A percentile compares a stretch with the other conserved stretches of the same genome.
These are phyloP conservation scores for Solanum tarijense DNA, from an alignment of 257 asterid species.

Conservation along the genomic window DNA sequence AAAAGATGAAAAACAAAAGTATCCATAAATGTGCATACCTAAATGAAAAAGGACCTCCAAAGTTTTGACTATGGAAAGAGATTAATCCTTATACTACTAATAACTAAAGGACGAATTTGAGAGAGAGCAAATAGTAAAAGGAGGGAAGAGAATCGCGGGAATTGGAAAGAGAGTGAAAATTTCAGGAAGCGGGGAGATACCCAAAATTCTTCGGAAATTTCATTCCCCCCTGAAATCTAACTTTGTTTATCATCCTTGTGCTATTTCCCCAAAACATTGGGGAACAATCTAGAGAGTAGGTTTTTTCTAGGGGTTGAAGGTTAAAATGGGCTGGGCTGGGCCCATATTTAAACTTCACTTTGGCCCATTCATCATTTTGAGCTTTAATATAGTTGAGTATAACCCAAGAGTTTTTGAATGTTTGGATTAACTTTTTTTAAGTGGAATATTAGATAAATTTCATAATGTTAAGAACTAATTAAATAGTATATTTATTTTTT, in stretches of 20 bases:
- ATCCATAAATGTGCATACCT: not conserved
- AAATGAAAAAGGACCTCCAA: not conserved
- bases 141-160: conserved; percentile 8
- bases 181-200: not conserved
- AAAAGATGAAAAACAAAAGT: not conserved
- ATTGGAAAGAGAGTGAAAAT: not conserved
- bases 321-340: not conserved
- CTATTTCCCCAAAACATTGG: not conserved
- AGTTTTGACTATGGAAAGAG: not conserved
- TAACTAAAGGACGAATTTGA: not conserved
- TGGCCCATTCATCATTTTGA: not conserved
- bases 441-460: not conserved
- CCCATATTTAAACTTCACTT: not conserved
- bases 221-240: conserved; percentile 11
- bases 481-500: no score
- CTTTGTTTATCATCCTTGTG: not conserved
- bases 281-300: not conserved
- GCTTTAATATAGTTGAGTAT: not conserved
- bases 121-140: not conserved
- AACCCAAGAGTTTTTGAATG: not conserved
- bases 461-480: no score
- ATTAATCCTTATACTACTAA: not conserved
- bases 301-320: not conserved
- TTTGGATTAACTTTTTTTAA: not conserved
- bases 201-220: conserved; percentile 7